Evolutionary conservation across 768 basidiomycete genomes (phyloP).

Genomic region (Phylloporus scabripes): DNA sequence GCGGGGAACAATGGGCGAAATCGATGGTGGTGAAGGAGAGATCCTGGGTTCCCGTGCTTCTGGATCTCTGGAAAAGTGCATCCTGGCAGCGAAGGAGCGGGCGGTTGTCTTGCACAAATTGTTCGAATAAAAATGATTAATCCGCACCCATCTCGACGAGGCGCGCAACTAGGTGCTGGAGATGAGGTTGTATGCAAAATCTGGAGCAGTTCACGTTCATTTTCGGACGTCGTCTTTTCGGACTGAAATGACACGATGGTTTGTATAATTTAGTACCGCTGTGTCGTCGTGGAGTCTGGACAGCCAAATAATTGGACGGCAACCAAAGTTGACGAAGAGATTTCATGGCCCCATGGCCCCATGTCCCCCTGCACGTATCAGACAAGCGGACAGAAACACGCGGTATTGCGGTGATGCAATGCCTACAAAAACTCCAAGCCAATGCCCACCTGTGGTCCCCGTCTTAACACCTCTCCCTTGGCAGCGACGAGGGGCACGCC

Average conservation of each 20-base stretch:
- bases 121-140: conserved; percentile 13
- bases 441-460: conserved; percentile 77
- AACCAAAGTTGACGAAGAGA: too few relatives aligned
- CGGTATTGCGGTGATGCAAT: conserved; percentile 4
- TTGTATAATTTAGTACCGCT: too few relatives aligned
- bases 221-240: too few relatives aligned
- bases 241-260: too few relatives aligned
- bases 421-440: conserved; percentile 69
- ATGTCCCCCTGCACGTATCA: too few relatives aligned
- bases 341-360: too few relatives aligned
- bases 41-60: not conserved
- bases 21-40: conserved; percentile 11
- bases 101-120: conserved; percentile 21
- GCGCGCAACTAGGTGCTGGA: not conserved
- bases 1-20: conserved; percentile 20
- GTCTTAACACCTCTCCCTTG: conserved; percentile 58
- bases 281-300: too few relatives aligned
- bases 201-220: not conserved
- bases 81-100: conserved; percentile 17
- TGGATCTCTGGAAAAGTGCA: conserved; percentile 16
- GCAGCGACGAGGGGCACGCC: conserved; percentile 74
- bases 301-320: too few relatives aligned
- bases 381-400: not conserved
- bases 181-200: not conserved
- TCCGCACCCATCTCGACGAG: not conserved